Evolutionary conservation across 768 basidiomycete species (phyloP).

Genomic region (Lentinula aciculospora): DNA sequence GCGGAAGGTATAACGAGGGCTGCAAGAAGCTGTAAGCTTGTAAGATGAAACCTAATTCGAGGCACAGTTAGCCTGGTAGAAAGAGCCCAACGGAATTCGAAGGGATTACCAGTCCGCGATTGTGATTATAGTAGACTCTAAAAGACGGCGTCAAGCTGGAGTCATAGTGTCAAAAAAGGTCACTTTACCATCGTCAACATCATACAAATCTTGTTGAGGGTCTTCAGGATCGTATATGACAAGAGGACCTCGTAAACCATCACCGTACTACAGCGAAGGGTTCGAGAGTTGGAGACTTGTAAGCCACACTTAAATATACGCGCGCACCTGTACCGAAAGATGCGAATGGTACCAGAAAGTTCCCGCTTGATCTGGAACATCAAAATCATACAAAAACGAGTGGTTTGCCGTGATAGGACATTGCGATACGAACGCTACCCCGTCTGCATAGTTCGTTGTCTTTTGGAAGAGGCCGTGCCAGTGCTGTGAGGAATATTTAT

Average conservation of each 20-base stretch:
- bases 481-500: background rate
- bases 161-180: too few relatives aligned
- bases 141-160: slow-evolving; percentile 18
- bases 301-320: too few relatives aligned
- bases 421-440: slow-evolving; percentile 20
- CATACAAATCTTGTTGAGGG: slow-evolving; percentile 9
- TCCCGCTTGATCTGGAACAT: slow-evolving; percentile 25
- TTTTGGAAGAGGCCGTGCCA: slow-evolving; percentile 8
- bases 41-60: slow-evolving; percentile 1
- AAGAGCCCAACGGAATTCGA: too few relatives aligned
- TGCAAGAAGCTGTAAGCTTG: slow-evolving; percentile 5
- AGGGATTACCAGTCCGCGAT: slow-evolving; percentile 24
- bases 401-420: slow-evolving; percentile 28
- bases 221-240: slow-evolving; percentile 27
- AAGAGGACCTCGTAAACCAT: slow-evolving; percentile 32
- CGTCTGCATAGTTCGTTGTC: slow-evolving; percentile 21
- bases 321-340: background rate
- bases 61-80: too few relatives aligned
- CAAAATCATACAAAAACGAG: slow-evolving; percentile 29
- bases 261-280: slow-evolving; percentile 37
- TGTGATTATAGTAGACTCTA: slow-evolving; percentile 20
- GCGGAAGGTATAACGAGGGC: slow-evolving; percentile 8
- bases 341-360: slow-evolving; percentile 10
- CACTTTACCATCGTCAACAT: slow-evolving; percentile 23
- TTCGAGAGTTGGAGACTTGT: too few relatives aligned